These are phyloP conservation scores for Nakaseomyces uthaithaninus DNA, from an alignment of 1,139 yeast genomes.

Conservation along the genomic window DNA sequence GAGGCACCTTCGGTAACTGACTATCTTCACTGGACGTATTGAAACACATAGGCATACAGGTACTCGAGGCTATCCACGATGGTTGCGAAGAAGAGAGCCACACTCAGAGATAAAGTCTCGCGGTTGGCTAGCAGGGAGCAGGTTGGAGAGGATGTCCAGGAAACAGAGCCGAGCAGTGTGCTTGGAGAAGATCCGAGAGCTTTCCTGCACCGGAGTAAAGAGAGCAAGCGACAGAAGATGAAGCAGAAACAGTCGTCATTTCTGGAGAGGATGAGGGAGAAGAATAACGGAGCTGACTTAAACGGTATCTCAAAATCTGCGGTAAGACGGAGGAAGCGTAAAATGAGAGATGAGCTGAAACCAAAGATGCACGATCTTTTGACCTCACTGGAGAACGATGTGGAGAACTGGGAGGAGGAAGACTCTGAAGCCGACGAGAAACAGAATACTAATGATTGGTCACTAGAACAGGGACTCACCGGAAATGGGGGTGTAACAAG, in stretches of 20 bases:
- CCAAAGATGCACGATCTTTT: slow-evolving; percentile 61
- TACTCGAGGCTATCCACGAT: slow-evolving; percentile 11
- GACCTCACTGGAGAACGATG: slow-evolving; percentile 40
- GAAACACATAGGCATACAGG: neutral
- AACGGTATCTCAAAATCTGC: slow-evolving; percentile 54
- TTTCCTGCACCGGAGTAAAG: slow-evolving; percentile 45
- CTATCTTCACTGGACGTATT: neutral
- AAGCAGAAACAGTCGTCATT: slow-evolving; percentile 32
- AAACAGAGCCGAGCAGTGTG: slow-evolving; percentile 11
- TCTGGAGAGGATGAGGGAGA: slow-evolving; percentile 31
- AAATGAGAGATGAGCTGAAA: slow-evolving; percentile 50
- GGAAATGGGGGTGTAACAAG: slow-evolving; percentile 19
- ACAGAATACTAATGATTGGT: slow-evolving; percentile 5
- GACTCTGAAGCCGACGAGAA: slow-evolving; percentile 11
- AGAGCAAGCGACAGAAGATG: slow-evolving; percentile 49
- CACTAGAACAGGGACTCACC: neutral
- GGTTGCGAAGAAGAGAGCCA: slow-evolving; percentile 44
- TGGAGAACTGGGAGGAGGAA: slow-evolving; percentile 19
- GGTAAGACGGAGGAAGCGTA: slow-evolving; percentile 56
- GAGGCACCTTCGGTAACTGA: neutral
- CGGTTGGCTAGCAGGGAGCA: slow-evolving; percentile 14
- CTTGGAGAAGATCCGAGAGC: slow-evolving; percentile 38
- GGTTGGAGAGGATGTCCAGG: slow-evolving; percentile 6
- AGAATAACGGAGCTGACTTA: slow-evolving; percentile 27
- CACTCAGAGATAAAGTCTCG: slow-evolving; percentile 38